phyloP scores from a whole-genome alignment of 192 early-diverging fungal genomes.

The Rhizophlyctis rosea region DNA sequence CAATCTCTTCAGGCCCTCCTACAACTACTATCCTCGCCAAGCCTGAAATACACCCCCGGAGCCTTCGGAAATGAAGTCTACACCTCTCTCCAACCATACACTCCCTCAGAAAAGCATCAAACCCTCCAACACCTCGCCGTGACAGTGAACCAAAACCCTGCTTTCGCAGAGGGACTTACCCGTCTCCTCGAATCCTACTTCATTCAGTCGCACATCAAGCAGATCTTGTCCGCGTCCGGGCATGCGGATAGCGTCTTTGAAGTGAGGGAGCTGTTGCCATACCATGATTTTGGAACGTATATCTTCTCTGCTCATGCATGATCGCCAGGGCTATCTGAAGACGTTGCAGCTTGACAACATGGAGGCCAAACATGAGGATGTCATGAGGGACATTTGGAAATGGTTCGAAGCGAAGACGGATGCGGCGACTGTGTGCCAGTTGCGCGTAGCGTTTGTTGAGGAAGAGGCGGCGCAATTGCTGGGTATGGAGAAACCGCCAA shows the following conservation, averaged over 20 bases:
- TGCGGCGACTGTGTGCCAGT: conserved; percentile 1
- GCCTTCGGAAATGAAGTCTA: too few relatives aligned
- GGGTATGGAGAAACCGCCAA: conserved; percentile 6
- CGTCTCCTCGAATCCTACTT: conserved; percentile 8
- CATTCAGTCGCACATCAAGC: neutral
- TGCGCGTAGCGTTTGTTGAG: conserved; percentile 12
- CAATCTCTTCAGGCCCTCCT: too few relatives aligned
- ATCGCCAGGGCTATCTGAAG: conserved; percentile 9
- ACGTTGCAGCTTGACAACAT: conserved; percentile 1
- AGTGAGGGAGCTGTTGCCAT: neutral
- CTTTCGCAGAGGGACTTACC: neutral
- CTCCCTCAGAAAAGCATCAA: too few relatives aligned
- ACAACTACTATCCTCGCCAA: too few relatives aligned
- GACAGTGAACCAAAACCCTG: too few relatives aligned
- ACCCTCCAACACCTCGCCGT: too few relatives aligned
- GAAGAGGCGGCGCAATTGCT: conserved; percentile 15
- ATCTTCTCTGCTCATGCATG: neutral
- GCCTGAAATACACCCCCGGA: too few relatives aligned
- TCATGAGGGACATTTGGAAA: conserved; percentile 15
- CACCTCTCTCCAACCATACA: too few relatives aligned
- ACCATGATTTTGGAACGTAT: neutral
- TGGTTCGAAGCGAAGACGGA: conserved; percentile 6
- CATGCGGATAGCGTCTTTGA: conserved; percentile 1
- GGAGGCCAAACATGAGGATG: conserved; percentile 8
- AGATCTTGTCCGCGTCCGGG: conserved; percentile 2